A percentile compares a stretch with the other conserved stretches of the same genome.
Conservation (phyloP, 164 flowering plant genomes). For the Aristolochia contorta region DNA sequence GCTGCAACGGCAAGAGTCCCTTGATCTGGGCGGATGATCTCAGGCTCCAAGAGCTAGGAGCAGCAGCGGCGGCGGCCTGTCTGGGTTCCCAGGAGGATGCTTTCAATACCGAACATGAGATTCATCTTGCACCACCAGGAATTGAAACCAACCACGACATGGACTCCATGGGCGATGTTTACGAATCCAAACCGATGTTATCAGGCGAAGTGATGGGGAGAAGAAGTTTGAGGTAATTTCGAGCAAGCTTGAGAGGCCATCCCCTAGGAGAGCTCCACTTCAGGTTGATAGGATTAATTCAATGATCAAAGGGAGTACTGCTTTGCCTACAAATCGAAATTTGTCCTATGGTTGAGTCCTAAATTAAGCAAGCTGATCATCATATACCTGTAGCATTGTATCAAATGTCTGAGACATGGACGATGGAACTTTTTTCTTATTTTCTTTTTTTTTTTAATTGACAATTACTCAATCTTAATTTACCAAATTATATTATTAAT, state of each 20-base stretch:
- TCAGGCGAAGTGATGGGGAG: constrained; percentile 16
- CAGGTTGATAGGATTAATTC: constrained; percentile 30
- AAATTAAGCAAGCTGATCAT: background rate
- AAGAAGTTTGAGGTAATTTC: constrained; percentile 24
- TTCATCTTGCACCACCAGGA: constrained; percentile 1
- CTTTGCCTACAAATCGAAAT: constrained; percentile 33
- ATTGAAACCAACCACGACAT: constrained; percentile 1
- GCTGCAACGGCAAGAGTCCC: constrained; percentile 8
- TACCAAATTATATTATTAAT: background rate
- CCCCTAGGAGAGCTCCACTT: constrained; percentile 44
- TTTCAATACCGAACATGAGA: constrained; percentile 4
- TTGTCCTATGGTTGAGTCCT: constrained; percentile 44
- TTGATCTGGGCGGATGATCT: constrained; percentile 5
- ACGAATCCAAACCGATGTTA: constrained; percentile 30
- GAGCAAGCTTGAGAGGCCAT: constrained; percentile 60
- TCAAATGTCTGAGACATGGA: background rate
- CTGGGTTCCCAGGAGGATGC: constrained; percentile 29
- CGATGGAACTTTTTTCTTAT: background rate
- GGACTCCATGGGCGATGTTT: constrained; percentile 7
- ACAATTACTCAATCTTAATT: background rate
- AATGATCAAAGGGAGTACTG: constrained; percentile 31
- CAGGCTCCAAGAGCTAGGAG: constrained; percentile 6
- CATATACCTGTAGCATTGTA: too few relatives aligned
- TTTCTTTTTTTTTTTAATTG: background rate
- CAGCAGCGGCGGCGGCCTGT: constrained; percentile 22